These are phyloP conservation scores for Salix suchowensis DNA, from an alignment of 345 rosid species.

Conservation along the genomic window DNA sequence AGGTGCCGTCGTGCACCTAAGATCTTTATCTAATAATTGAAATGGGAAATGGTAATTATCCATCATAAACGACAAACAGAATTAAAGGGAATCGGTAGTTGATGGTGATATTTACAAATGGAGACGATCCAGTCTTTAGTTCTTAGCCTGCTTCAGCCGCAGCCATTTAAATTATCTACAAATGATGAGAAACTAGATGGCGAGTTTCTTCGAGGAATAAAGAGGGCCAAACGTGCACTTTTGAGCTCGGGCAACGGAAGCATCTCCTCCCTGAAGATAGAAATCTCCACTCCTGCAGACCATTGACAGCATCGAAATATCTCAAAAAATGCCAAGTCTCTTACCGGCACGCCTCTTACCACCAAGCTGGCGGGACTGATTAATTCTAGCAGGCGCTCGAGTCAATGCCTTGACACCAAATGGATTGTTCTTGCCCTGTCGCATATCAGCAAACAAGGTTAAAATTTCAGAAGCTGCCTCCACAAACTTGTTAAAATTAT, in stretches of 20 bases:
- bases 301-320: background rate
- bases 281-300: background rate
- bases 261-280: background rate
- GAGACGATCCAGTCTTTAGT: background rate
- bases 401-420: conserved; percentile 17
- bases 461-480: background rate
- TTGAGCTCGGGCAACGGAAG: background rate
- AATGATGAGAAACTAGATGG: background rate
- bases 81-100: background rate
- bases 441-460: background rate
- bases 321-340: background rate
- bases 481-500: background rate
- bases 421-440: conserved; percentile 30
- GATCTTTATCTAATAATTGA: background rate
- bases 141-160: background rate
- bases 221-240: background rate
- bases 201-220: background rate
- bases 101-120: background rate
- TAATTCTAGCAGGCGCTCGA: conserved; percentile 15
- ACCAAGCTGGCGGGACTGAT: background rate
- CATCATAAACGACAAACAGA: background rate
- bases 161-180: conserved; percentile 2
- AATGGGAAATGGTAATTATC: background rate
- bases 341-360: background rate
- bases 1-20: background rate